Evolutionary conservation across 1,284 basidiomycete species (phyloP).

Genomic region (Trametes sp.): DNA sequence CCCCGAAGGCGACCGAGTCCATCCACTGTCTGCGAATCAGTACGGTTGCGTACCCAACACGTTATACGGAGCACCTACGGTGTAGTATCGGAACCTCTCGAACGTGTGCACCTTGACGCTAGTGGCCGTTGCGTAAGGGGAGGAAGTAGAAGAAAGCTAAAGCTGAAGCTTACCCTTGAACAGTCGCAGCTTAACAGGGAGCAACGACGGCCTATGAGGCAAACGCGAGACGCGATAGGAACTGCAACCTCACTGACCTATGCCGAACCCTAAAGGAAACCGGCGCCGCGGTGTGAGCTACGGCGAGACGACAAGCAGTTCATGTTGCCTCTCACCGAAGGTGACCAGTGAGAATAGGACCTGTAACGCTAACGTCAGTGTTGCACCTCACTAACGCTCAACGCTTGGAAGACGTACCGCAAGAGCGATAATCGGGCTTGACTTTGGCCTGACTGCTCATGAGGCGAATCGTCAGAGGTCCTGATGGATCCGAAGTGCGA

Average conservation of each 20-base stretch:
- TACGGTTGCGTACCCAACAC: neutral
- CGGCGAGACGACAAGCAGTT: no score
- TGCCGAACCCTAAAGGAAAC: no score
- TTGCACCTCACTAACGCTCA: no score
- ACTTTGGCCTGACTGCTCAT: neutral
- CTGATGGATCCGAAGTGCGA: neutral
- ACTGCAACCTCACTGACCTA: no score
- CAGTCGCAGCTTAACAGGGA: neutral
- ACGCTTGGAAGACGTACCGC: neutral
- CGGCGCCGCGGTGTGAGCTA: no score
- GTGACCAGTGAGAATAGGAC: neutral
- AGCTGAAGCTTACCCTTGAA: neutral
- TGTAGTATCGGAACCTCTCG: neutral
- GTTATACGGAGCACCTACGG: conserved; percentile 3
- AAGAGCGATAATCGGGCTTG: neutral
- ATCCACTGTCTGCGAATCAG: conserved; percentile 12
- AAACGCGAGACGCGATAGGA: no score
- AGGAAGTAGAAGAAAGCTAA: no score
- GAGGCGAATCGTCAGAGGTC: neutral
- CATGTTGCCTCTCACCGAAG: no score
- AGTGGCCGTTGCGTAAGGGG: neutral
- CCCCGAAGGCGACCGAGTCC: conserved; percentile 13
- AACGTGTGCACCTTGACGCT: neutral
- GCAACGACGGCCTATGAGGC: no score
- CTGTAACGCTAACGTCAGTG: neutral